Evolutionary conservation across 805 yeast species (phyloP).

Genomic region (Candida oleophila): DNA sequence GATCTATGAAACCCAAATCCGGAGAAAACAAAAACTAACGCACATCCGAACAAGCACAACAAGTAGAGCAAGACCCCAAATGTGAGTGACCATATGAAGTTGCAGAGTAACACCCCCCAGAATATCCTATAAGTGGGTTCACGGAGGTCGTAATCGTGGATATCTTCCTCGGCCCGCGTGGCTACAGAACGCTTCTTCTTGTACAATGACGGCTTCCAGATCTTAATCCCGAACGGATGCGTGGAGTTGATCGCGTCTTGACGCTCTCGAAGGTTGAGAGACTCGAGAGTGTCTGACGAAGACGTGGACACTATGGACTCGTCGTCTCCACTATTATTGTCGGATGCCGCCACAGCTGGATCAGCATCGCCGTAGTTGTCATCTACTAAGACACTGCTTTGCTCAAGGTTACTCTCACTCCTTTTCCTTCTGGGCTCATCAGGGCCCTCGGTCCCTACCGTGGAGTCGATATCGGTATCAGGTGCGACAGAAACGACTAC

Average conservation of each 20-base stretch:
- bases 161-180: constrained; percentile 86
- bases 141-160: constrained; percentile 65
- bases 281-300: constrained; percentile 60
- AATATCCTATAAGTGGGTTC: constrained; percentile 50
- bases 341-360: constrained; percentile 23
- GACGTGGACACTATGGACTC: constrained; percentile 26
- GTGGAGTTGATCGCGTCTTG: constrained; percentile 96
- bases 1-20: constrained; percentile 44
- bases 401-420: constrained; percentile 8
- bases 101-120: constrained; percentile 64
- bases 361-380: constrained; percentile 14
- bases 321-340: constrained; percentile 17
- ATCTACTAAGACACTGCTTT: constrained; percentile 12
- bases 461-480: background rate
- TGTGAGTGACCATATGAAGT: constrained; percentile 69
- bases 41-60: constrained; percentile 51
- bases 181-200: constrained; percentile 92
- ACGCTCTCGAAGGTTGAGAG: constrained; percentile 84
- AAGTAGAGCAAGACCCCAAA: constrained; percentile 64
- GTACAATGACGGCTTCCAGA: constrained; percentile 97
- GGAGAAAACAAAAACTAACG: constrained; percentile 42
- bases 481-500: background rate
- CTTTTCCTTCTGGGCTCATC: constrained; percentile 4
- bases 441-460: constrained; percentile 1
- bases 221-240: constrained; percentile 97